Evolutionary conservation across 2,329 filamentous ascomycete species (phyloP).

Genomic region (Exophiala sp.): DNA sequence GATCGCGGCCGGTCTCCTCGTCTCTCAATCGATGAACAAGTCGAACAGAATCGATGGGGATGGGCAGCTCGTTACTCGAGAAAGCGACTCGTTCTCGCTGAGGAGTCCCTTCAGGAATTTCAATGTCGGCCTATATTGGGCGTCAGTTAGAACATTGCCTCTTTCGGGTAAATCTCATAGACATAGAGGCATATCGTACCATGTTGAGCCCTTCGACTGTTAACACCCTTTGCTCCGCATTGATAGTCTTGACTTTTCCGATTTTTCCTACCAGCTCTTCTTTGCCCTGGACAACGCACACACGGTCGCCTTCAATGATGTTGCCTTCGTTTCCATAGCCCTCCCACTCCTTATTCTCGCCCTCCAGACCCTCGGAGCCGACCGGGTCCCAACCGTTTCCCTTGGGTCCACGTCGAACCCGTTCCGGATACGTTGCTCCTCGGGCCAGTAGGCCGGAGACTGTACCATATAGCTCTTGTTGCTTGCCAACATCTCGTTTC

Average conservation of each 20-base stretch:
- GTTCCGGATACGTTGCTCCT: constrained; percentile 38
- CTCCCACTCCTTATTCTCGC: constrained; percentile 38
- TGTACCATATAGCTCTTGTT: constrained; percentile 55
- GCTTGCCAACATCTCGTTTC: constrained; percentile 61
- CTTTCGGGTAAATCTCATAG: background rate
- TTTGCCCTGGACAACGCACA: constrained; percentile 70
- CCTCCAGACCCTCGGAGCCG: constrained; percentile 26
- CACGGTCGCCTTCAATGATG: constrained; percentile 65
- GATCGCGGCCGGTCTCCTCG: constrained; percentile 42
- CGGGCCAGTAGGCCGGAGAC: constrained; percentile 38
- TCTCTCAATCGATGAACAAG: constrained; percentile 73
- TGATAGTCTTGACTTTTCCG: constrained; percentile 59
- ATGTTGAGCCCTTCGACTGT: constrained; percentile 57
- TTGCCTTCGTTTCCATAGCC: constrained; percentile 36
- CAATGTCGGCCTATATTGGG: constrained; percentile 37
- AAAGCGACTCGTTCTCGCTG: constrained; percentile 35
- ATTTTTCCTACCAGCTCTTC: constrained; percentile 71
- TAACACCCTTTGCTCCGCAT: constrained; percentile 51
- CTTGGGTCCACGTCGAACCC: constrained; percentile 24
- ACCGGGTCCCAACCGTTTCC: constrained; percentile 20
- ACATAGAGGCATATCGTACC: constrained; percentile 45
- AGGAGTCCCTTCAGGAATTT: constrained; percentile 36
- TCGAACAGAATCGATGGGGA: constrained; percentile 67
- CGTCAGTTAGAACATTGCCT: background rate
- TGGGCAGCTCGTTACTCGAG: constrained; percentile 47